Evolutionary conservation across 1,139 yeast genomes (phyloP).

Genomic region (Candida smagusa): DNA sequence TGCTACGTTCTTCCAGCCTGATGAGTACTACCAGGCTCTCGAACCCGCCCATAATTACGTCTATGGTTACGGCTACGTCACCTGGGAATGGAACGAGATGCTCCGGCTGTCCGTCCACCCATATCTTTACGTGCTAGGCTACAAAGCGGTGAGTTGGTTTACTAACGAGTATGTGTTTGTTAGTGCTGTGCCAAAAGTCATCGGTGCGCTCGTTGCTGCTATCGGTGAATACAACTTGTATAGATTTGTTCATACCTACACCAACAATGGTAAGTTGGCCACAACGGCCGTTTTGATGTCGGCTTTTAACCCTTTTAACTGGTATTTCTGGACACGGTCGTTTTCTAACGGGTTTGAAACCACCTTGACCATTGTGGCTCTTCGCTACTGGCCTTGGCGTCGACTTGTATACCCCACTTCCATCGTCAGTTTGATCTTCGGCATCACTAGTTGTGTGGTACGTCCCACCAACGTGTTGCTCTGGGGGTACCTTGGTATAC

Average conservation of each 20-base stretch:
- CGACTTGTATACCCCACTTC: slow-evolving; percentile 14
- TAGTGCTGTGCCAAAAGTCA: slow-evolving; percentile 52
- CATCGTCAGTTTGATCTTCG: slow-evolving; percentile 34
- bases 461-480: slow-evolving; percentile 81
- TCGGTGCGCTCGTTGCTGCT: slow-evolving; percentile 70
- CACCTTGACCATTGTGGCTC: slow-evolving; percentile 65
- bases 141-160: slow-evolving; percentile 12
- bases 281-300: slow-evolving; percentile 49
- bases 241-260: slow-evolving; percentile 40
- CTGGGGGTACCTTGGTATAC: slow-evolving; percentile 63
- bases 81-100: slow-evolving; percentile 92
- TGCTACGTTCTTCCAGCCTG: slow-evolving; percentile 88
- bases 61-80: slow-evolving; percentile 77
- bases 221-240: slow-evolving; percentile 65
- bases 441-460: slow-evolving; percentile 58
- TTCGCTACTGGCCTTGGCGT: slow-evolving; percentile 72
- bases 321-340: slow-evolving; percentile 77
- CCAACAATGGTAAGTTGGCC: slow-evolving; percentile 39
- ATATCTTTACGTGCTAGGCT: slow-evolving; percentile 53
- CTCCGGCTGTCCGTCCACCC: slow-evolving; percentile 84
- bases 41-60: slow-evolving; percentile 85
- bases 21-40: slow-evolving; percentile 88
- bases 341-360: slow-evolving; percentile 85
- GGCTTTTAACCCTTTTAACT: slow-evolving; percentile 73
- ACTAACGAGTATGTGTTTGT: slow-evolving; percentile 12